Evolutionary conservation across 345 rosid species (phyloP).

Genomic region (Salix brachista): DNA sequence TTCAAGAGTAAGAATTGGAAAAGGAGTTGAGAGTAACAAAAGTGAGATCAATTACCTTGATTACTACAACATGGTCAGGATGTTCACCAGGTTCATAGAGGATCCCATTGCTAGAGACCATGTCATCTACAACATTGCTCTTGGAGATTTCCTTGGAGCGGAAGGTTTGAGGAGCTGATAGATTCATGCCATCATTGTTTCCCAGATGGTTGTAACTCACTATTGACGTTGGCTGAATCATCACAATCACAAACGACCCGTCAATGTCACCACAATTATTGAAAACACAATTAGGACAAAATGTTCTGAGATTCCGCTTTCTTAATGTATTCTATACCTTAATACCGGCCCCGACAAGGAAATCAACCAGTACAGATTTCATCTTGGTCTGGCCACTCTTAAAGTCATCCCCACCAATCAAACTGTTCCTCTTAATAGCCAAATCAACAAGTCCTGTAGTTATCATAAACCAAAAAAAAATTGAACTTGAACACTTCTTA

Average conservation of each 20-base stretch:
- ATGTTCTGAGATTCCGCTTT: background rate
- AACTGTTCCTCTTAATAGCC: conserved; percentile 71
- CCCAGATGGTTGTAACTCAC: conserved; percentile 97
- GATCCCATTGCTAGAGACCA: conserved; percentile 93
- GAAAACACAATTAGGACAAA: background rate
- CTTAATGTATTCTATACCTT: conserved; percentile 41
- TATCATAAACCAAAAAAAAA: background rate
- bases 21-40: background rate
- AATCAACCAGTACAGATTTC: conserved; percentile 90
- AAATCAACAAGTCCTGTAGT: conserved; percentile 79
- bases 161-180: conserved; percentile 95
- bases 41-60: conserved; percentile 51
- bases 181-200: conserved; percentile 97
- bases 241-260: background rate
- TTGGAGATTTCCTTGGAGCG: conserved; percentile 95
- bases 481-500: background rate
- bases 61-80: conserved; percentile 98
- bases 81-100: conserved; percentile 90
- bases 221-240: conserved; percentile 80
- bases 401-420: conserved; percentile 98
- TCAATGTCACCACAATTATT: conserved; percentile 3
- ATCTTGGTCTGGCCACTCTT: conserved; percentile 99
- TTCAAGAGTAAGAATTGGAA: background rate
- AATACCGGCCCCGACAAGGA: conserved; percentile 97
- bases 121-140: conserved; percentile 95